Evolutionary conservation across 768 basidiomycete species (phyloP).

Genomic region (Hortiboletus flavorubellus): DNA sequence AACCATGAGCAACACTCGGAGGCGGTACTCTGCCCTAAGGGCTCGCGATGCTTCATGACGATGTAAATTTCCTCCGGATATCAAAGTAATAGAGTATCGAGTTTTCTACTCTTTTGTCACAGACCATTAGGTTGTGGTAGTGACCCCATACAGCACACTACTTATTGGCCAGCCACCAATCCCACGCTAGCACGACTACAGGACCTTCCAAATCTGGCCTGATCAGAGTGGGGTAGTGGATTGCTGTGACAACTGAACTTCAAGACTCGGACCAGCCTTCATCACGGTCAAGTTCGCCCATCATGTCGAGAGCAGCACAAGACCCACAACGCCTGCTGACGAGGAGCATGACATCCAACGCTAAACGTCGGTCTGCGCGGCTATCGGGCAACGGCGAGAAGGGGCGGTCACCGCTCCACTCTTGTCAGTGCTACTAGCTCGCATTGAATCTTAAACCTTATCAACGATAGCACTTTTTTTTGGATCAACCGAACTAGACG

Average conservation of each 20-base stretch:
- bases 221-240: conserved; percentile 3
- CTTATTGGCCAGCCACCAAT: neutral
- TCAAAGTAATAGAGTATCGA: neutral
- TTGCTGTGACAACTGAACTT: neutral
- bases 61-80: neutral
- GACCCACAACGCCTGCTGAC: conserved; percentile 16
- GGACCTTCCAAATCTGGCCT: conserved; percentile 31
- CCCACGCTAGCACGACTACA: conserved; percentile 24
- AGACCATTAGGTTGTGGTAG: no score
- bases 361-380: conserved; percentile 24
- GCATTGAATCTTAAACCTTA: conserved; percentile 1
- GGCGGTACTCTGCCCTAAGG: neutral
- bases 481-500: neutral
- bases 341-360: conserved; percentile 22
- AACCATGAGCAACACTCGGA: neutral
- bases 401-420: neutral
- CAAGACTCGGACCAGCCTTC: neutral
- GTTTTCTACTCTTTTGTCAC: no score
- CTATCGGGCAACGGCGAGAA: conserved; percentile 5
- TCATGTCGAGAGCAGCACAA: conserved; percentile 21
- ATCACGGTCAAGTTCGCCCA: neutral
- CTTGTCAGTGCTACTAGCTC: conserved; percentile 13
- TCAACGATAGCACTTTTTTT: conserved; percentile 7
- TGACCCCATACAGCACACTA: no score
- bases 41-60: neutral